These are phyloP conservation scores for Vickermania ingenoplastis DNA, from an alignment of 208 protist species.

Conservation along the genomic window DNA sequence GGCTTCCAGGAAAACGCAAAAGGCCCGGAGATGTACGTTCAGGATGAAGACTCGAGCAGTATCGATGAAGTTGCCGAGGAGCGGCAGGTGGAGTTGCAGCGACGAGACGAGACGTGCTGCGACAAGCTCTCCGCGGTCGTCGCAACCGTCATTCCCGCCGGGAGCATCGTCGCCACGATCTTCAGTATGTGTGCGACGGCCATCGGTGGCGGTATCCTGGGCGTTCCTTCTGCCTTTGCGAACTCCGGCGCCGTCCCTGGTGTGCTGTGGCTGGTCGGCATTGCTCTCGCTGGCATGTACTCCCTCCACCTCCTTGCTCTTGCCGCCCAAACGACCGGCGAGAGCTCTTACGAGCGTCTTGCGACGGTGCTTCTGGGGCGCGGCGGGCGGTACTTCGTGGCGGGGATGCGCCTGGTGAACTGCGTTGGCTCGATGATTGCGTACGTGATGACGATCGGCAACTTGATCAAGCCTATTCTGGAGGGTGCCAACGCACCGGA, in stretches of 20 bases:
- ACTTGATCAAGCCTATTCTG: conserved; percentile 47
- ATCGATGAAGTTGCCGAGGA: not conserved
- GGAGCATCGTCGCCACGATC: conserved; percentile 33
- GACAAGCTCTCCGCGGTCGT: conserved; percentile 6
- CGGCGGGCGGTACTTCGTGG: conserved; percentile 57
- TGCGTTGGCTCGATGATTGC: conserved; percentile 58
- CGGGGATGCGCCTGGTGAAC: conserved; percentile 42
- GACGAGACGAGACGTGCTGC: not conserved
- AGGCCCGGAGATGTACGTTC: conserved; percentile 14
- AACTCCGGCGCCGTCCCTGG: conserved; percentile 47
- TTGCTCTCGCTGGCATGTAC: conserved; percentile 41
- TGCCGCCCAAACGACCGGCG: conserved; percentile 40
- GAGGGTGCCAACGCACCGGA: conserved; percentile 15
- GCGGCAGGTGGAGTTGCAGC: not conserved
- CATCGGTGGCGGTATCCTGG: conserved; percentile 54
- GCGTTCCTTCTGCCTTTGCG: conserved; percentile 37
- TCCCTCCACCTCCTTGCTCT: conserved; percentile 40
- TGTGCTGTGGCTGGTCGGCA: conserved; percentile 46
- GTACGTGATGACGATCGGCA: conserved; percentile 62
- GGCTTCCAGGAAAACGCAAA: conserved; percentile 8
- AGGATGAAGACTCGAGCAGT: conserved; percentile 1
- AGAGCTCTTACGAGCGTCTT: conserved; percentile 48
- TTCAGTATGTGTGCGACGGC: conserved; percentile 56
- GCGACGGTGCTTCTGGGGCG: conserved; percentile 31
- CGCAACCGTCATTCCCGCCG: conserved; percentile 21